Conservation (phyloP, 805 yeast genomes). For the Torulaspora delbrueckii region DNA sequence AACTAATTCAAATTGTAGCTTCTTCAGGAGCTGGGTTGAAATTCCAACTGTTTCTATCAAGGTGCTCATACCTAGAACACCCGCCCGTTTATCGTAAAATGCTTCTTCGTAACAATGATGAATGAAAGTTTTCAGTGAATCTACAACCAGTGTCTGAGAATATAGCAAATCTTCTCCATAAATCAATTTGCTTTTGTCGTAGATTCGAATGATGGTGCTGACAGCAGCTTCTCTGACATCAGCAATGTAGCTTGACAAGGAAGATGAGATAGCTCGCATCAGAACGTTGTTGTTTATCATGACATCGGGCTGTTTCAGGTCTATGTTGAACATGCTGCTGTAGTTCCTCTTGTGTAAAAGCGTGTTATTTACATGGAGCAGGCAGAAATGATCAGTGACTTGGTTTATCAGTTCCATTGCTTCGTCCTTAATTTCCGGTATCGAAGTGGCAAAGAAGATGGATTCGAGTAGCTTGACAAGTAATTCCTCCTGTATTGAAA, state of each 20-base stretch:
- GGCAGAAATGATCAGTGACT: conserved; percentile 71
- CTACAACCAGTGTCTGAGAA: conserved; percentile 68
- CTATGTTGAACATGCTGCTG: conserved; percentile 65
- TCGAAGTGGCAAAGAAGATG: conserved; percentile 68
- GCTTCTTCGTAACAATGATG: conserved; percentile 90
- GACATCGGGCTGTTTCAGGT: conserved; percentile 73
- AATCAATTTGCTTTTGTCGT: conserved; percentile 54
- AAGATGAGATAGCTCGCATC: conserved; percentile 69
- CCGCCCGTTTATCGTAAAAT: conserved; percentile 82
- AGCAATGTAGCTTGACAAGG: conserved; percentile 70
- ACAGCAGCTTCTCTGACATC: conserved; percentile 70
- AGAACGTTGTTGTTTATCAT: conserved; percentile 64
- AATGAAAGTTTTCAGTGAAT: conserved; percentile 73
- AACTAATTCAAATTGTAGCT: conserved; percentile 76
- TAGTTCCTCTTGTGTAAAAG: conserved; percentile 62
- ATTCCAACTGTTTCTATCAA: conserved; percentile 63
- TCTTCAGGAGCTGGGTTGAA: conserved; percentile 67
- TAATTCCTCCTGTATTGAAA: conserved; percentile 60
- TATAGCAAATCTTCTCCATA: conserved; percentile 69
- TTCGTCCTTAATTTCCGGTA: conserved; percentile 65
- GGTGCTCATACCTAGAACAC: conserved; percentile 74
- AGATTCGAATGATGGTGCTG: conserved; percentile 57
- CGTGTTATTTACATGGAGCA: conserved; percentile 71
- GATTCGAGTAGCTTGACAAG: conserved; percentile 61
- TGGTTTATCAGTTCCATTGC: conserved; percentile 59